A percentile compares a stretch with the other conserved stretches of the same genome.
Evolutionary conservation across 2,329 filamentous ascomycete species (phyloP).

Genomic region (Colletotrichum sansevieriae): DNA sequence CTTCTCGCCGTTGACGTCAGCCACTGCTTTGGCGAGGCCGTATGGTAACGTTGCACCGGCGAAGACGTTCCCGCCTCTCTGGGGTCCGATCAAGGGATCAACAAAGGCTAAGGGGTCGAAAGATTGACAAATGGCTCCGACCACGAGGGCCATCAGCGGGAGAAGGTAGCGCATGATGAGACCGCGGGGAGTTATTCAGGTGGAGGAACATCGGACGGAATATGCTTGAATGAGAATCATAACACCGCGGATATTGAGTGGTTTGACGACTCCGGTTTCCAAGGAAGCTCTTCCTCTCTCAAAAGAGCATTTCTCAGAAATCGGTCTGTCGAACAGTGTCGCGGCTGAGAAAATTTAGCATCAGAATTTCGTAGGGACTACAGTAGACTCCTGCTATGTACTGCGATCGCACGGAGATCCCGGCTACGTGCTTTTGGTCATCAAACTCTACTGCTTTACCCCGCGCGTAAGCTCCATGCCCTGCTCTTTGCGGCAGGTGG

Average conservation of each 20-base stretch:
- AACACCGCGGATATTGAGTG: too few species aligned
- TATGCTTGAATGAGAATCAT: too few species aligned
- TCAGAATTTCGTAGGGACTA: too few species aligned
- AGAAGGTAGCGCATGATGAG: neutral
- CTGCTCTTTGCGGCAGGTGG: conserved; percentile 15
- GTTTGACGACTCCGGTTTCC: too few species aligned
- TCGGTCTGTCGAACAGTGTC: too few species aligned
- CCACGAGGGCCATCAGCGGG: conserved; percentile 42
- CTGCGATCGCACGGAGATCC: too few species aligned
- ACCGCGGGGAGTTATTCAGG: neutral
- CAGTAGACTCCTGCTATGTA: neutral
- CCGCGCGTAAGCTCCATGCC: conserved; percentile 6
- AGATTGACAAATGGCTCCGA: conserved; percentile 43
- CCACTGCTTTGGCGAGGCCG: conserved; percentile 68
- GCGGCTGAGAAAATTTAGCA: too few species aligned
- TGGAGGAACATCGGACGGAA: neutral
- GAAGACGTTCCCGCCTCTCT: conserved; percentile 70
- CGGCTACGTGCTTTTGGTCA: neutral
- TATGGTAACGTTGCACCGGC: conserved; percentile 68
- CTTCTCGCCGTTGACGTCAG: conserved; percentile 62
- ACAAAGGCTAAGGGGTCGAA: conserved; percentile 32
- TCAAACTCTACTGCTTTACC: conserved; percentile 18
- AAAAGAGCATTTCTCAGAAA: too few species aligned
- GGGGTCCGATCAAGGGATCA: conserved; percentile 67
- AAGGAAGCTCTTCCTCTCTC: too few species aligned